A percentile compares a stretch with the other conserved stretches of the same genome.
Evolutionary conservation across 345 rosid species (phyloP).

Genomic region (Brassica nigra): DNA sequence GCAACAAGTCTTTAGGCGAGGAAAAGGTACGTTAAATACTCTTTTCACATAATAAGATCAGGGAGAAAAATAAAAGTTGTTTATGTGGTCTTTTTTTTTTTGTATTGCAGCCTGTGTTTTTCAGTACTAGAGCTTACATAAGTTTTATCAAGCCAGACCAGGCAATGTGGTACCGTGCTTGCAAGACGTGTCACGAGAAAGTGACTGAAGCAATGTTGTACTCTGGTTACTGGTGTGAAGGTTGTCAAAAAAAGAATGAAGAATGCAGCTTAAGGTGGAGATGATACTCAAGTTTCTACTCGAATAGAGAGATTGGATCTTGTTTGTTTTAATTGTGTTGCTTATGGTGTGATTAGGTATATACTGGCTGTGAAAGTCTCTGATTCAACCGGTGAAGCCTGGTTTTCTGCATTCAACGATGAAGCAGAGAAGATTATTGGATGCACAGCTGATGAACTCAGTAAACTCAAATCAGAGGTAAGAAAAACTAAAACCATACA

Average conservation of each 20-base stretch:
- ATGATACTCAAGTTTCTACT: not conserved
- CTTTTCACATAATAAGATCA: not conserved
- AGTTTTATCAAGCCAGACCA: slow-evolving; percentile 84
- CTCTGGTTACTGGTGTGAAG: not conserved
- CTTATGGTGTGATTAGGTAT: slow-evolving; percentile 48
- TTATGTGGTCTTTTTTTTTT: slow-evolving; percentile 7
- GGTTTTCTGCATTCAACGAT: slow-evolving; percentile 74
- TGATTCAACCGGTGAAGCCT: slow-evolving; percentile 83
- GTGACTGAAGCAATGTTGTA: not conserved
- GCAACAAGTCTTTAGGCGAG: slow-evolving; percentile 68
- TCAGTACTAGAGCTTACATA: slow-evolving; percentile 66
- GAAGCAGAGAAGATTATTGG: slow-evolving; percentile 43
- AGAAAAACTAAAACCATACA: not conserved
- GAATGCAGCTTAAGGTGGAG: not conserved
- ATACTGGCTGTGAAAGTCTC: slow-evolving; percentile 71
- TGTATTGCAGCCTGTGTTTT: slow-evolving; percentile 69
- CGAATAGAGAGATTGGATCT: not conserved
- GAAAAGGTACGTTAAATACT: slow-evolving; percentile 58
- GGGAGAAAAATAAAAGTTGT: slow-evolving; percentile 2
- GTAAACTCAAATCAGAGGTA: slow-evolving; percentile 61
- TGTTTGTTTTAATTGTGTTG: not conserved
- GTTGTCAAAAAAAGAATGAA: not conserved
- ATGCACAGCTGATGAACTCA: slow-evolving; percentile 85
- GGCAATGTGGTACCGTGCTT: slow-evolving; percentile 8
- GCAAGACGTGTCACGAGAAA: not conserved